A percentile compares a stretch with the other conserved stretches of the same genome.
These are phyloP conservation scores for Trichoderma arundinaceum DNA, from an alignment of 2,329 filamentous ascomycete species.

Conservation along the genomic window DNA sequence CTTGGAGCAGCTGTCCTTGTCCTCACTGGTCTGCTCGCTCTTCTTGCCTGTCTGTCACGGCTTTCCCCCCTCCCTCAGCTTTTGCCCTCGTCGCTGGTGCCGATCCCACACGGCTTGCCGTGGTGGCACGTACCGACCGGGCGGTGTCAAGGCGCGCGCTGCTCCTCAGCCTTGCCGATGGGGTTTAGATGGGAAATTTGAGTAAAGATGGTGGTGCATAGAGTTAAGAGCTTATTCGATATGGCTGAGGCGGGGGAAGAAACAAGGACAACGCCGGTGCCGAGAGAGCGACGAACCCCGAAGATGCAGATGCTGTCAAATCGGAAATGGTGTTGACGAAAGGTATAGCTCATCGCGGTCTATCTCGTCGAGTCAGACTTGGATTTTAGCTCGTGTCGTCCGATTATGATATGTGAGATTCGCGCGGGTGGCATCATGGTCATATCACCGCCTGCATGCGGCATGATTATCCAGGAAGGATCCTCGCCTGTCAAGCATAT, in stretches of 20 bases:
- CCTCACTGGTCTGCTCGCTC: constrained; percentile 4
- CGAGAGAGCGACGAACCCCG: too few species aligned
- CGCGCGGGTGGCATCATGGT: not conserved
- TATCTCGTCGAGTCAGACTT: too few species aligned
- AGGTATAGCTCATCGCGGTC: too few species aligned
- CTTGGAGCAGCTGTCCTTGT: not conserved
- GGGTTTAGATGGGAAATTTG: not conserved
- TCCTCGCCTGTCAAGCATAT: too few species aligned
- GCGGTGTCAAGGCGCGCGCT: not conserved
- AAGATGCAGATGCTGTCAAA: too few species aligned
- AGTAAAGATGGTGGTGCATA: constrained; percentile 17
- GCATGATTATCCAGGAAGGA: not conserved
- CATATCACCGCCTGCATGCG: not conserved
- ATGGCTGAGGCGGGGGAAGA: constrained; percentile 2
- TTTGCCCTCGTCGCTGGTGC: not conserved
- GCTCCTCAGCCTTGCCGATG: not conserved
- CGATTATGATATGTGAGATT: not conserved
- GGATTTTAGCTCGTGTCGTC: too few species aligned
- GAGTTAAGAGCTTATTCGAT: constrained; percentile 22
- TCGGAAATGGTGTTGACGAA: too few species aligned
- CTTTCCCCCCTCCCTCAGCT: not conserved
- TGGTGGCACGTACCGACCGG: not conserved
- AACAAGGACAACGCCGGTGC: too few species aligned
- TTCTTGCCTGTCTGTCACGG: too few species aligned
- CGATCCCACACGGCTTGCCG: not conserved